Conservation (phyloP, 768 basidiomycete genomes). For the Lactarius tabidus region DNA sequence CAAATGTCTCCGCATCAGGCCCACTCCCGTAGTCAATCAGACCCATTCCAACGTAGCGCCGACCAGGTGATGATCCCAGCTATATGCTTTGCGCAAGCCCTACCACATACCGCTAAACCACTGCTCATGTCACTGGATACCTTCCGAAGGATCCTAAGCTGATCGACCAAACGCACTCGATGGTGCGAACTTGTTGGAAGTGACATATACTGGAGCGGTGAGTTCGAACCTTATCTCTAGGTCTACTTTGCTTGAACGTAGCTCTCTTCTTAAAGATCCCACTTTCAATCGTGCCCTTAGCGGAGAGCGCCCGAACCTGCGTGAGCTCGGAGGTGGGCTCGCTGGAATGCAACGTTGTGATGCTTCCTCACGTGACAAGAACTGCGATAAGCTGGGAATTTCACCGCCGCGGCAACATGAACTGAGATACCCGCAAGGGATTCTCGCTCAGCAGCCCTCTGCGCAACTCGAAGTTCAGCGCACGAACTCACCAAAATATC, state of each 20-base stretch:
- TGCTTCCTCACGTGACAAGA: conserved; percentile 13
- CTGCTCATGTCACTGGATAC: conserved; percentile 17
- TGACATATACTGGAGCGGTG: conserved; percentile 22
- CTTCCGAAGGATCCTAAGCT: conserved; percentile 20
- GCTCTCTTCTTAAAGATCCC: conserved; percentile 22
- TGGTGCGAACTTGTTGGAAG: conserved; percentile 19
- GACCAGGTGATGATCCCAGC: conserved; percentile 20
- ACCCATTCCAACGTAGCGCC: conserved; percentile 12
- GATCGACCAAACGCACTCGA: conserved; percentile 16
- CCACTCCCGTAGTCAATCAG: conserved; percentile 17
- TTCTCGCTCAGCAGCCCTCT: conserved; percentile 16
- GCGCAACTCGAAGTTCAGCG: conserved; percentile 17
- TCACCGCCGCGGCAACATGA: conserved; percentile 23
- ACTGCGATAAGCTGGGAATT: conserved; percentile 17
- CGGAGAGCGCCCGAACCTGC: conserved; percentile 20
- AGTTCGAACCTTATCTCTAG: conserved; percentile 19
- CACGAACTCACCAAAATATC: conserved; percentile 20
- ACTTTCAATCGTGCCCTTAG: conserved; percentile 19
- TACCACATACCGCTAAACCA: conserved; percentile 14
- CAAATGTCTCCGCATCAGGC: conserved; percentile 10
- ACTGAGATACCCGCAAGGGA: conserved; percentile 13
- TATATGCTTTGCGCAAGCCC: conserved; percentile 18
- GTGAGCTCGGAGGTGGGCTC: conserved; percentile 9
- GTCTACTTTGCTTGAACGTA: conserved; percentile 16
- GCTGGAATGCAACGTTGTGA: conserved; percentile 17